A percentile compares a stretch with the other conserved stretches of the same genome.
Conservation (phyloP, 176 grass and related monocot species). For the Dendrocalamus sinicus region DNA sequence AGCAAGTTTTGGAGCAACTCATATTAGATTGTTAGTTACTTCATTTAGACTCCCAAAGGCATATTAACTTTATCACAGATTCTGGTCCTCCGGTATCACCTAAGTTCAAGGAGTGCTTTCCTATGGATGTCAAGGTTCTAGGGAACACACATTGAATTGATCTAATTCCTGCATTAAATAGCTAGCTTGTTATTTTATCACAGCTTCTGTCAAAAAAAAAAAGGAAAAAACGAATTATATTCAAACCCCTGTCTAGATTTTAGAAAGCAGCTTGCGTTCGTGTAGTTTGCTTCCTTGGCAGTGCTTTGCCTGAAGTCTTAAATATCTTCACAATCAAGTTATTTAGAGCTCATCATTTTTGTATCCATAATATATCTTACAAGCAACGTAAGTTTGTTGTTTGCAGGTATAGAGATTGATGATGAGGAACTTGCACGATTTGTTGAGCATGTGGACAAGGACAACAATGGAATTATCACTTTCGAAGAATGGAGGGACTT, state of each 20-base stretch:
- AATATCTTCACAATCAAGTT: slow-evolving; percentile 6
- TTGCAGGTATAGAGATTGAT: slow-evolving; percentile 96
- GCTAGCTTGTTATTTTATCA: slow-evolving; percentile 1
- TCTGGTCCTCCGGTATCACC: slow-evolving; percentile 13
- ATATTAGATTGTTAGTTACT: slow-evolving; percentile 22
- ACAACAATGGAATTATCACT: slow-evolving; percentile 96
- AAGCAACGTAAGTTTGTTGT: slow-evolving; percentile 59
- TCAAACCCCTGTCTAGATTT: background rate
- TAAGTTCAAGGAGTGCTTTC: background rate
- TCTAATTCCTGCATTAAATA: slow-evolving; percentile 1
- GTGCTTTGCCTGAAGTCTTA: slow-evolving; percentile 12
- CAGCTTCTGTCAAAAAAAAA: background rate
- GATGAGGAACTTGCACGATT: slow-evolving; percentile 93
- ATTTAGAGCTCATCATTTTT: slow-evolving; percentile 17
- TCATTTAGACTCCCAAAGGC: slow-evolving; percentile 22
- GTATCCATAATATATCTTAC: slow-evolving; percentile 52
- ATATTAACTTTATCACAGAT: slow-evolving; percentile 34
- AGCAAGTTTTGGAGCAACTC: background rate
- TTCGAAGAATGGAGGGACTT: slow-evolving; percentile 99
- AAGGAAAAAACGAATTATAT: background rate
- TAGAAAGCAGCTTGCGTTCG: background rate
- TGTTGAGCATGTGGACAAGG: slow-evolving; percentile 98
- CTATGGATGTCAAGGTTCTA: background rate
- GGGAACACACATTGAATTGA: background rate
- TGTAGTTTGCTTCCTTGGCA: slow-evolving; percentile 6